Conservation (phyloP, 1,284 basidiomycete species). For the Ustilago shanxiensis region DNA sequence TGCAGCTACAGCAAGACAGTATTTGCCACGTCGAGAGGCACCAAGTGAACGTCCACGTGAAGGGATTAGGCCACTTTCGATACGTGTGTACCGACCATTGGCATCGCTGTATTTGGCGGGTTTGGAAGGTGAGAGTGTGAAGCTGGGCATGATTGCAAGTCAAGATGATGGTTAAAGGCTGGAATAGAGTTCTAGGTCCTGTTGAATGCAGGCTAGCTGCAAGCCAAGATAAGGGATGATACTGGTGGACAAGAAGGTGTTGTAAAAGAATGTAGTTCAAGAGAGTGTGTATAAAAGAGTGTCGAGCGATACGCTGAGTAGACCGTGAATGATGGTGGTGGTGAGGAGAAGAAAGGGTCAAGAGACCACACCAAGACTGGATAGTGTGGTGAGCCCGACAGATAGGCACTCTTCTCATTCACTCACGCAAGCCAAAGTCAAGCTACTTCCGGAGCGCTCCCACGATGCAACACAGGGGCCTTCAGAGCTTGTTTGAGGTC, state of each 20-base stretch:
- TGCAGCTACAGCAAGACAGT: slow-evolving; percentile 34
- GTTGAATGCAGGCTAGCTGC: slow-evolving; percentile 17
- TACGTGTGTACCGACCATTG: slow-evolving; percentile 48
- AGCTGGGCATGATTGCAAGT: slow-evolving; percentile 26
- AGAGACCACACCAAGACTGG: not conserved
- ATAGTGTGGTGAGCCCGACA: not conserved
- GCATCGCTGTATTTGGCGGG: slow-evolving; percentile 37
- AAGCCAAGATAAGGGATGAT: not conserved
- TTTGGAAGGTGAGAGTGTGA: slow-evolving; percentile 31
- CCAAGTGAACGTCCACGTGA: slow-evolving; percentile 39
- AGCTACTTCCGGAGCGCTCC: slow-evolving; percentile 2
- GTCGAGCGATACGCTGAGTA: slow-evolving; percentile 3
- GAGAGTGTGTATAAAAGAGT: slow-evolving; percentile 23
- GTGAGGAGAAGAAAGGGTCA: slow-evolving; percentile 3
- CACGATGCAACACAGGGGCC: slow-evolving; percentile 2
- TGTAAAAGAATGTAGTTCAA: slow-evolving; percentile 15
- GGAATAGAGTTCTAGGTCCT: too few relatives aligned
- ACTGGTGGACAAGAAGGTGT: slow-evolving; percentile 15
- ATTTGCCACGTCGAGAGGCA: slow-evolving; percentile 34
- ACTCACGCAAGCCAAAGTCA: not conserved
- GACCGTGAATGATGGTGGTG: slow-evolving; percentile 16
- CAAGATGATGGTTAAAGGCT: not conserved
- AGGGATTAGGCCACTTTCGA: slow-evolving; percentile 38
- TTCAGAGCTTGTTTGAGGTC: not conserved
- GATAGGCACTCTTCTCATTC: not conserved